Conservation (phyloP, 169 alveolate genomes). For the Plasmodium fragile region DNA sequence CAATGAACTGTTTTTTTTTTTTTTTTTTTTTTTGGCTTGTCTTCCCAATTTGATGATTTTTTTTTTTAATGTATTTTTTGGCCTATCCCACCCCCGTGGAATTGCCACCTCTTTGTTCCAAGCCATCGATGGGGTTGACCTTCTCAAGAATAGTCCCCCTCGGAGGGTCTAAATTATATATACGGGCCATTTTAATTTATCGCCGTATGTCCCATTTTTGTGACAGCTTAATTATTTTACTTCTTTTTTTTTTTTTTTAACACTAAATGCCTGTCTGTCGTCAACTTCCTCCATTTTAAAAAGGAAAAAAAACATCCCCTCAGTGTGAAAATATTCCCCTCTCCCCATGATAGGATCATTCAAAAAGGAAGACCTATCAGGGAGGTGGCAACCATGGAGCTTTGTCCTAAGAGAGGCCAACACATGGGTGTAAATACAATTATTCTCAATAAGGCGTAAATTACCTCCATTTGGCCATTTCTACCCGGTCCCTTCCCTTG, state of each 20-base stretch:
- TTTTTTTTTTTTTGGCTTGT: not conserved
- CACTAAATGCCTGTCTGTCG: not conserved
- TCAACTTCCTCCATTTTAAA: not conserved
- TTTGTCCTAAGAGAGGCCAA: not conserved
- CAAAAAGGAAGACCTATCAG: not conserved
- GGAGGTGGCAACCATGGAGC: not conserved
- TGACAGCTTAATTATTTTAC: not conserved
- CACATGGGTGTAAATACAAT: not conserved
- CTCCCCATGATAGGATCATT: not conserved
- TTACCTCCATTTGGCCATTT: not conserved
- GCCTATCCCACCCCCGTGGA: not conserved
- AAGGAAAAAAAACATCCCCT: not conserved
- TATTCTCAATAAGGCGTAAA: not conserved
- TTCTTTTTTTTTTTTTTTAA: not conserved
- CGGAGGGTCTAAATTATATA: not conserved
- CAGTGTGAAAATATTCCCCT: not conserved
- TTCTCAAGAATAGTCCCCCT: not conserved
- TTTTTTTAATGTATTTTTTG: constrained; percentile 9
- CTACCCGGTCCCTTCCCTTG: not conserved
- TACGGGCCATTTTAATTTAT: not conserved
- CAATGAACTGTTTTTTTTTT: too few species aligned
- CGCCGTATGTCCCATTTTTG: not conserved
- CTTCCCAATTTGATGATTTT: constrained; percentile 3
- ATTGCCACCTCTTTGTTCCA: constrained; percentile 1
- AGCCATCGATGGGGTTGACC: constrained; percentile 3